Conservation (phyloP, 805 yeast species). For the Metschnikowia continentalis region DNA sequence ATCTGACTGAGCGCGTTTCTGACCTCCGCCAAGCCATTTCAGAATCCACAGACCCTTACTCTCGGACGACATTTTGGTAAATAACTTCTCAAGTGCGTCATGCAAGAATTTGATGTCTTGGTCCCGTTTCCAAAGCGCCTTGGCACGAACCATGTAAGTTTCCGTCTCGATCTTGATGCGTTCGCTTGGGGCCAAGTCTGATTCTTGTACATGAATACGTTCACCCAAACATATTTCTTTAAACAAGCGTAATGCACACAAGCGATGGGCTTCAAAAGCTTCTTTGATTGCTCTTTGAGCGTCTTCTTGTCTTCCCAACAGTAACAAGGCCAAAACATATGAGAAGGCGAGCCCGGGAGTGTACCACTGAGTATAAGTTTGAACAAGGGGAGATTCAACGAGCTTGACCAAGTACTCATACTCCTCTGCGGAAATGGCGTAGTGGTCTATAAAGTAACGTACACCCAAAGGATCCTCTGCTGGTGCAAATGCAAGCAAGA, state of each 20-base stretch:
- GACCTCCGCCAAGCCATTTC: slow-evolving; percentile 9
- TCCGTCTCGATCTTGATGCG: slow-evolving; percentile 42
- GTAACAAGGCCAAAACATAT: slow-evolving; percentile 56
- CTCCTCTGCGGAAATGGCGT: slow-evolving; percentile 64
- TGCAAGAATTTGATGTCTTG: slow-evolving; percentile 45
- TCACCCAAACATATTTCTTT: slow-evolving; percentile 41
- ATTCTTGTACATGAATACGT: background rate
- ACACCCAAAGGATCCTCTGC: slow-evolving; percentile 83
- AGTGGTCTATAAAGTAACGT: slow-evolving; percentile 76
- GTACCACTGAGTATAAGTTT: slow-evolving; percentile 59
- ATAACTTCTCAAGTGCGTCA: slow-evolving; percentile 30
- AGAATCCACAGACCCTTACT: slow-evolving; percentile 10
- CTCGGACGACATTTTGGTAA: slow-evolving; percentile 9
- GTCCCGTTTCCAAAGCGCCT: slow-evolving; percentile 50
- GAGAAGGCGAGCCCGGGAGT: slow-evolving; percentile 73
- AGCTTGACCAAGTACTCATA: slow-evolving; percentile 58
- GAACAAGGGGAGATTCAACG: slow-evolving; percentile 51
- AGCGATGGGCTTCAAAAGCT: slow-evolving; percentile 58
- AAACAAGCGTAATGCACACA: slow-evolving; percentile 48
- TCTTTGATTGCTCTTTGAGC: slow-evolving; percentile 47
- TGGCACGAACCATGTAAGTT: slow-evolving; percentile 56
- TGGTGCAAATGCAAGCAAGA: slow-evolving; percentile 65
- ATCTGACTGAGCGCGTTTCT: slow-evolving; percentile 10
- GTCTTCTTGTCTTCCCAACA: slow-evolving; percentile 32
- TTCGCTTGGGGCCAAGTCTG: slow-evolving; percentile 21